These are phyloP conservation scores for Macrolepiota dolichaula DNA, from an alignment of 768 basidiomycete species.

Conservation along the genomic window DNA sequence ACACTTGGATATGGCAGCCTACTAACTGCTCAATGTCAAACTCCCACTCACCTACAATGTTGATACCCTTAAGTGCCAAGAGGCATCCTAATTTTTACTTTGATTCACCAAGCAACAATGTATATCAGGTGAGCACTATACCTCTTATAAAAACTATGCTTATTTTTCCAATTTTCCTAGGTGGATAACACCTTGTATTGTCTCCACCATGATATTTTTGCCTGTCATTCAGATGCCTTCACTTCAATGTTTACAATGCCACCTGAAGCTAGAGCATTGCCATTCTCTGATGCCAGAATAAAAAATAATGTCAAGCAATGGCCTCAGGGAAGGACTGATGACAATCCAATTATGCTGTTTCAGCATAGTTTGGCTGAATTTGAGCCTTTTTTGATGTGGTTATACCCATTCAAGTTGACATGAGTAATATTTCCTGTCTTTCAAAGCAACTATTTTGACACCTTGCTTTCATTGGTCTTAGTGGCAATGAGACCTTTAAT, in stretches of 20 bases:
- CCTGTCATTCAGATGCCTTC: background rate
- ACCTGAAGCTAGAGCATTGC: background rate
- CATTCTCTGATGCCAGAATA: too few relatives aligned
- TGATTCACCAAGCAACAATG: background rate
- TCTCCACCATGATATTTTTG: background rate
- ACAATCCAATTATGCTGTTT: background rate
- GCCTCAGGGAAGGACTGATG: background rate
- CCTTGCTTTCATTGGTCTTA: background rate
- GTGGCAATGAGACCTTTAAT: background rate
- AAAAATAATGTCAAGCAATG: background rate
- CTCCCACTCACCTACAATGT: background rate
- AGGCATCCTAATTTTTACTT: background rate
- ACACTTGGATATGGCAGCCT: background rate
- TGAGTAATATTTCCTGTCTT: background rate
- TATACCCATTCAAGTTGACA: background rate
- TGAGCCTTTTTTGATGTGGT: background rate
- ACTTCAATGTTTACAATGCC: background rate
- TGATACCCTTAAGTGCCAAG: background rate
- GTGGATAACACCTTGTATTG: background rate
- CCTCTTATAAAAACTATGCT: too few relatives aligned
- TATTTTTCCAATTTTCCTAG: too few relatives aligned
- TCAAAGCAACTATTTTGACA: background rate
- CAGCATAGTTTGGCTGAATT: background rate
- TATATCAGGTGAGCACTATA: background rate
- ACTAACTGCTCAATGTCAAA: background rate